phyloP scores from a whole-genome alignment of 352 stramenopile genomes.

The Globisporangium polare region DNA sequence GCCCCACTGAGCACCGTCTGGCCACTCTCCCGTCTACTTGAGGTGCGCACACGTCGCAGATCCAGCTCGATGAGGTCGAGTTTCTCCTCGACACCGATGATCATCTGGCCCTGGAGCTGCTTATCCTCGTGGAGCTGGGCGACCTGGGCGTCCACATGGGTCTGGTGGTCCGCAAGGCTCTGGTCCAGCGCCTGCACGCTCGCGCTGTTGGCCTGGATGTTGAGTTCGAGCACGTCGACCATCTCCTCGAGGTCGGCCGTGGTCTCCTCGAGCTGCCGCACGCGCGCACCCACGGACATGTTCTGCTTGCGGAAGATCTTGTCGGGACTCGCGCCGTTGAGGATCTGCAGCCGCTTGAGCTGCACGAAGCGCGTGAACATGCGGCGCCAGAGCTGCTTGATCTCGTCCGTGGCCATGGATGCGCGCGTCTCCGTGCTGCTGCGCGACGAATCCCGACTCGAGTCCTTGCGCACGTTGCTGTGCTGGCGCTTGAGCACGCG shows the following conservation, averaged over 20 bases:
- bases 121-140: constrained; percentile 39
- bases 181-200: constrained; percentile 36
- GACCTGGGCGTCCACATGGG: constrained; percentile 33
- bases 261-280: constrained; percentile 58
- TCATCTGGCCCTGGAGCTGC: constrained; percentile 32
- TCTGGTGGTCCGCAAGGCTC: constrained; percentile 31
- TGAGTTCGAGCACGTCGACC: constrained; percentile 41
- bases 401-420: constrained; percentile 33
- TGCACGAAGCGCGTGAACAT: constrained; percentile 55
- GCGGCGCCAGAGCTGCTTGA: constrained; percentile 38
- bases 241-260: constrained; percentile 42
- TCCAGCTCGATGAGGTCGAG: constrained; percentile 51
- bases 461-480: constrained; percentile 23
- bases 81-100: constrained; percentile 58
- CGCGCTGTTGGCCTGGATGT: constrained; percentile 32
- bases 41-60: constrained; percentile 41
- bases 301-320: constrained; percentile 56
- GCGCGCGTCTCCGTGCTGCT: constrained; percentile 7
- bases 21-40: constrained; percentile 30
- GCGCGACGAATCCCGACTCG: not conserved
- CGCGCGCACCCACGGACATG: constrained; percentile 57
- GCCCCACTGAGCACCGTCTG: constrained; percentile 22
- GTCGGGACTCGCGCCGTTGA: constrained; percentile 48
- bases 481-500: constrained; percentile 23
- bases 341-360: constrained; percentile 44